A percentile compares a stretch with the other conserved stretches of the same genome.
These are phyloP conservation scores for Colletotrichum simmondsii DNA, from an alignment of 2,329 filamentous ascomycete species.

Conservation along the genomic window DNA sequence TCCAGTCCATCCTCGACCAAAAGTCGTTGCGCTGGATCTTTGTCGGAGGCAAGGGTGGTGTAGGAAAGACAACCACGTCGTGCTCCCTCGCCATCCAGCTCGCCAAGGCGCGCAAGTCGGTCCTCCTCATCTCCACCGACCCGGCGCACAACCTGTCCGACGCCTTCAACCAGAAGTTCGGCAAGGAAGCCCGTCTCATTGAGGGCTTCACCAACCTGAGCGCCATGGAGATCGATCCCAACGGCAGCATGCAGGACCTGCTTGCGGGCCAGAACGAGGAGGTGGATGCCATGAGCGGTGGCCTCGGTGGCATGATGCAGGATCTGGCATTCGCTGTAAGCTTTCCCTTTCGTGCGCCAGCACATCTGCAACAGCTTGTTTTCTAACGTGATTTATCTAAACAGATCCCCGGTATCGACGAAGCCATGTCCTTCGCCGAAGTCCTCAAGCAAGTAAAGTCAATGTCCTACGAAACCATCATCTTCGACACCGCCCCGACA, in stretches of 20 bases:
- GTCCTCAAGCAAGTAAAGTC: conserved; percentile 99
- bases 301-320: conserved; percentile 96
- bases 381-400: neutral
- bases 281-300: conserved; percentile 75
- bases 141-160: conserved; percentile 98
- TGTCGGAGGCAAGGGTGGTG: conserved; percentile 96
- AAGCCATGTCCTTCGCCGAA: conserved; percentile 99
- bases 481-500: conserved; percentile 98
- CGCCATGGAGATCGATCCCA: conserved; percentile 99
- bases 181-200: conserved; percentile 94
- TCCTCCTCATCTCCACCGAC: conserved; percentile 97
- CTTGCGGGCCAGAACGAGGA: conserved; percentile 79
- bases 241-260: conserved; percentile 96
- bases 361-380: neutral
- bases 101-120: conserved; percentile 91
- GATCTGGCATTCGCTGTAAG: conserved; percentile 93
- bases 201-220: conserved; percentile 94
- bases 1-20: conserved; percentile 95
- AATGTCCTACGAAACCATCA: conserved; percentile 97
- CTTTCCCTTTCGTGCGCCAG: conserved; percentile 32
- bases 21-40: conserved; percentile 98
- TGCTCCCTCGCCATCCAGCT: conserved; percentile 99
- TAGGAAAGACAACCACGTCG: conserved; percentile 99
- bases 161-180: conserved; percentile 98
- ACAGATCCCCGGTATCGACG: conserved; percentile 97